A percentile compares a stretch with the other conserved stretches of the same genome.
Evolutionary conservation across 176 grass and related monocot species (phyloP).

Genomic region (Puya raimondii): DNA sequence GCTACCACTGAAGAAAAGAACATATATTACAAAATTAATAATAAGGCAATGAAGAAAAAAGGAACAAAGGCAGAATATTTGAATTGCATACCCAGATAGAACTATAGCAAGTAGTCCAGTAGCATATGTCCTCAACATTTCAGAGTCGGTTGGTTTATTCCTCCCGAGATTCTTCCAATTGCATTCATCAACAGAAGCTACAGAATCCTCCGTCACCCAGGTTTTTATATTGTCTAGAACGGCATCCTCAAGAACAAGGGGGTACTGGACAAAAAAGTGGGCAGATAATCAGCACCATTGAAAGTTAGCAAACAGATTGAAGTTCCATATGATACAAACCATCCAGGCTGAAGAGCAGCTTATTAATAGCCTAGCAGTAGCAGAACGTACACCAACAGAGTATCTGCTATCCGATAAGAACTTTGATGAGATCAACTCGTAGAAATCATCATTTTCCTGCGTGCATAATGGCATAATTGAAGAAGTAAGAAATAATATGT

Average conservation of each 20-base stretch:
- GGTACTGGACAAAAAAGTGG: conserved; percentile 35
- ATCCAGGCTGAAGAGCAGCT: conserved; percentile 58
- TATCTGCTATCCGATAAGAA: conserved; percentile 60
- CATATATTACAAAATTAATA: conserved; percentile 2
- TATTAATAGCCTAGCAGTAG: conserved; percentile 69
- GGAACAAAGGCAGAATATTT: not conserved
- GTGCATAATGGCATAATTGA: not conserved
- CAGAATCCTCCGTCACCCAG: conserved; percentile 58
- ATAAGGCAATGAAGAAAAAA: not conserved
- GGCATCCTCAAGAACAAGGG: conserved; percentile 67
- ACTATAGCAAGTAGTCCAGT: conserved; percentile 85
- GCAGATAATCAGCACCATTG: conserved; percentile 8
- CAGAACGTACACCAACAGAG: conserved; percentile 37
- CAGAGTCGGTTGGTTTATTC: conserved; percentile 61
- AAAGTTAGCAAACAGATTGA: not conserved
- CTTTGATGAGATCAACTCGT: conserved; percentile 68
- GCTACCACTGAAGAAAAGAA: conserved; percentile 37
- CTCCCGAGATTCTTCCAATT: conserved; percentile 57
- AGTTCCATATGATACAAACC: conserved; percentile 35
- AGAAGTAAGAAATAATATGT: not conserved
- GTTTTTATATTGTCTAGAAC: conserved; percentile 71
- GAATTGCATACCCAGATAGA: conserved; percentile 42
- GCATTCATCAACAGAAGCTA: conserved; percentile 27
- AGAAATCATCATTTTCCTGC: conserved; percentile 92
- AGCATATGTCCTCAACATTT: conserved; percentile 68